Percentiles rank a stretch among this genome's conserved stretches.
These are phyloP conservation scores for Pseudohyphozyma bogoriensis DNA, from an alignment of 768 basidiomycete genomes.

Conservation along the genomic window DNA sequence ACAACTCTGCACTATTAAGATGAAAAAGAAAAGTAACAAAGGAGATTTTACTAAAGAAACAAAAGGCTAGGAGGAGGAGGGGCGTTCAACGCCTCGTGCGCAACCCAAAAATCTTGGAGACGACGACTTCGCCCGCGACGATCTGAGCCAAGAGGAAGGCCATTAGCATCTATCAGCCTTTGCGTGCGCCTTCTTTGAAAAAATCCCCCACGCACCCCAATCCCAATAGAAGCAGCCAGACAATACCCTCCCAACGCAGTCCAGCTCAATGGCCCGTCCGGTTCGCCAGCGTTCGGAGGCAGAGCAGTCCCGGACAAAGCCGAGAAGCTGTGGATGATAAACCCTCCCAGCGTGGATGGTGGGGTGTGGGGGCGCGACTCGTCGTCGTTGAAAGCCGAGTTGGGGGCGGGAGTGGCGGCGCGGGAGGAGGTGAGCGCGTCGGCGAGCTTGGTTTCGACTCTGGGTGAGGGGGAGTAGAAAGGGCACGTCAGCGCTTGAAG, in stretches of 20 bases:
- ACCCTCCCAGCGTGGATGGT: not conserved
- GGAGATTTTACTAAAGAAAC: too few species aligned
- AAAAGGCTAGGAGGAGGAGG: too few species aligned
- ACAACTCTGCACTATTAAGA: too few species aligned
- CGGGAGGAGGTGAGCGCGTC: not conserved
- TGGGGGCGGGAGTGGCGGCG: not conserved
- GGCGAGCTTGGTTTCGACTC: not conserved
- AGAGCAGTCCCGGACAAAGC: not conserved
- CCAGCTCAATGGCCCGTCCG: slow-evolving; percentile 1
- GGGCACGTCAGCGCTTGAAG: too few species aligned
- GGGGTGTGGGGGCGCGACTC: not conserved
- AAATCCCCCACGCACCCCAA: slow-evolving; percentile 10
- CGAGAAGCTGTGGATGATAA: not conserved
- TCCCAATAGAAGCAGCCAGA: slow-evolving; percentile 19
- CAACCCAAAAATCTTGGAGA: too few species aligned
- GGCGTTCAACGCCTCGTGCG: too few species aligned
- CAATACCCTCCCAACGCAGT: slow-evolving; percentile 14
- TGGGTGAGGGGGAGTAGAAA: not conserved
- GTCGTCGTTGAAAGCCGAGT: not conserved
- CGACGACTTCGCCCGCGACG: slow-evolving; percentile 23
- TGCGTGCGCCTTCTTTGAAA: not conserved
- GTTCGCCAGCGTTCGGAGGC: not conserved
- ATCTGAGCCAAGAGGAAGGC: slow-evolving; percentile 2
- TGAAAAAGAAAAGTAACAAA: too few species aligned
- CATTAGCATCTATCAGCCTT: not conserved